Conservation (phyloP, 2,329 filamentous ascomycete genomes). For the Trichoderma koningii region DNA sequence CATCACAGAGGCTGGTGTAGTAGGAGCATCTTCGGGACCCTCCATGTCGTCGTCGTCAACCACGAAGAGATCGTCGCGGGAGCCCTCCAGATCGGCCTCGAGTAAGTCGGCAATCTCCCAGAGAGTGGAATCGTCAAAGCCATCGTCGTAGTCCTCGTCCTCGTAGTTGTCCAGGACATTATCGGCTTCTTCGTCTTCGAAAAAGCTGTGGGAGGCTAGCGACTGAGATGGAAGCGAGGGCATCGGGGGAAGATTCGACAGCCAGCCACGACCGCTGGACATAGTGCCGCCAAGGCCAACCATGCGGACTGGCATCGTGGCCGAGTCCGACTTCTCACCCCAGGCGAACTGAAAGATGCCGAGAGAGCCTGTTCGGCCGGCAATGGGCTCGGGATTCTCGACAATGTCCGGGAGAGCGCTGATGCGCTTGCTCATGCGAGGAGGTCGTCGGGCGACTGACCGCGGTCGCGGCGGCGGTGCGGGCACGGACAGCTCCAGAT, state of each 20-base stretch:
- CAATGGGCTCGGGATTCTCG: conserved; percentile 61
- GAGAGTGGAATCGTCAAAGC: conserved; percentile 62
- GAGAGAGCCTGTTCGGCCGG: conserved; percentile 59
- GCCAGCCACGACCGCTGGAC: conserved; percentile 30
- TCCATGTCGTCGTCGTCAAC: conserved; percentile 33
- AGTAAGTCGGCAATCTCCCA: conserved; percentile 66
- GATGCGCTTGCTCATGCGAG: conserved; percentile 57
- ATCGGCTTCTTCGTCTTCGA: conserved; percentile 32
- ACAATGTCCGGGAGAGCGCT: conserved; percentile 64
- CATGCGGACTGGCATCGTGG: conserved; percentile 45
- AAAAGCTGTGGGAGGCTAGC: conserved; percentile 51
- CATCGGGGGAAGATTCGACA: not conserved
- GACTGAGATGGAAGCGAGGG: conserved; percentile 46
- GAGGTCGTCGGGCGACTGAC: conserved; percentile 55
- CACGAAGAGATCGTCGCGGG: conserved; percentile 54
- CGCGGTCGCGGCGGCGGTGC: conserved; percentile 37
- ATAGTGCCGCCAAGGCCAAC: conserved; percentile 53
- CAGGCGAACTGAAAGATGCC: conserved; percentile 68
- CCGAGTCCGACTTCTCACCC: conserved; percentile 63
- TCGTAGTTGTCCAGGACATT: conserved; percentile 36
- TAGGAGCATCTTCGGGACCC: not conserved
- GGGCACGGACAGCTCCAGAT: conserved; percentile 25
- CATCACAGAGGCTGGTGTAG: not conserved
- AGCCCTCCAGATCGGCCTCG: conserved; percentile 54
- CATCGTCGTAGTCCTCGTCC: conserved; percentile 49